phyloP scores from a whole-genome alignment of 306 rosid species.

The Trifolium dubium region DNA sequence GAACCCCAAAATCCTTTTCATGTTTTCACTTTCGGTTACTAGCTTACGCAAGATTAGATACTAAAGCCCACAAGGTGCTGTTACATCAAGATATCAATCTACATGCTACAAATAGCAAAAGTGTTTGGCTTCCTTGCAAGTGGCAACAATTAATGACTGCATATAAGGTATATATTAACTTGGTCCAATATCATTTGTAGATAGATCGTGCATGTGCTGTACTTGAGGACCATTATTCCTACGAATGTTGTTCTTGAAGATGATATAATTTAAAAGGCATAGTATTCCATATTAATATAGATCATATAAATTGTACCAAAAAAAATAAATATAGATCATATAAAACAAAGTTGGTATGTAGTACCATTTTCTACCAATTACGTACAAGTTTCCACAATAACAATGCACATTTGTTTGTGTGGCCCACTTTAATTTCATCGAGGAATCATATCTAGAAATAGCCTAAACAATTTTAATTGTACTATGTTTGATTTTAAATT shows the following conservation, averaged over 20 bases:
- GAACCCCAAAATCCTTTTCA: neutral
- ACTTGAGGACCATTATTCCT: neutral
- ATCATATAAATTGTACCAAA: neutral
- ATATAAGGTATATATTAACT: neutral
- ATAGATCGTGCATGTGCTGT: neutral
- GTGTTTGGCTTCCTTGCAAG: slow-evolving; percentile 16
- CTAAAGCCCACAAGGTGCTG: neutral
- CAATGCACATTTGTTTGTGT: too few relatives aligned
- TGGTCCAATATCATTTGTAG: neutral
- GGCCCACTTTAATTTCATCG: too few relatives aligned
- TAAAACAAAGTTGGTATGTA: too few relatives aligned
- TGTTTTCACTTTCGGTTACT: neutral
- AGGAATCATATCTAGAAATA: too few relatives aligned
- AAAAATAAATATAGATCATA: too few relatives aligned
- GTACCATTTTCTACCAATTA: too few relatives aligned
- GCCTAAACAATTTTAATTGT: too few relatives aligned
- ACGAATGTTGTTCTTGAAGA: neutral
- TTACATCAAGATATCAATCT: neutral
- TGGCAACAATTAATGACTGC: slow-evolving; percentile 11
- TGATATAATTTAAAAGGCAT: neutral
- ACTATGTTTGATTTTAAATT: too few relatives aligned
- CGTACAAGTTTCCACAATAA: too few relatives aligned
- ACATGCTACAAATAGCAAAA: neutral
- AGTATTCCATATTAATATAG: neutral
- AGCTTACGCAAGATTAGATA: neutral